A percentile compares a stretch with the other conserved stretches of the same genome.
Evolutionary conservation across 345 rosid species (phyloP).

Genomic region (Citrus mangshanensis): DNA sequence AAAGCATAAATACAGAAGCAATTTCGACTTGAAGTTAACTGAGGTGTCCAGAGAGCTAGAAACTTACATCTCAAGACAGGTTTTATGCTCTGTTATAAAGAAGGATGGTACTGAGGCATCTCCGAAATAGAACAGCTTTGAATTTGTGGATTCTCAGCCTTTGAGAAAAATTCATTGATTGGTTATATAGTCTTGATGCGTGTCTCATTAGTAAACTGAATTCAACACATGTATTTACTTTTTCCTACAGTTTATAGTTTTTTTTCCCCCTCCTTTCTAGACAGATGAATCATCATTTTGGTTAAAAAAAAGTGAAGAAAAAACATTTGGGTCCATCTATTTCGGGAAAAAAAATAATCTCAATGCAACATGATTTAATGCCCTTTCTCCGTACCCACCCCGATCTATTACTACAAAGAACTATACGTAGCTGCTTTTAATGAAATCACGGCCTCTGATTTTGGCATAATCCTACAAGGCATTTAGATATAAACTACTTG

Average conservation of each 20-base stretch:
- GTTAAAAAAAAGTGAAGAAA: background rate
- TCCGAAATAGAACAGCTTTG: constrained; percentile 40
- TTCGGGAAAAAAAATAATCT: background rate
- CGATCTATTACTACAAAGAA: background rate
- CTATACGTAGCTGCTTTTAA: background rate
- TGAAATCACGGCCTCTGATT: background rate
- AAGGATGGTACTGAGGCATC: constrained; percentile 70
- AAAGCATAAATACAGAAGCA: constrained; percentile 67
- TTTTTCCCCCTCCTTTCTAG: background rate
- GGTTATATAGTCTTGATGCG: constrained; percentile 14
- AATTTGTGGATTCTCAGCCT: constrained; percentile 48
- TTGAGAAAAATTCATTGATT: constrained; percentile 44
- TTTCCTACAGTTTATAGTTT: background rate
- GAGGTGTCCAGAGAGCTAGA: constrained; percentile 91
- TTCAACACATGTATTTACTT: constrained; percentile 10
- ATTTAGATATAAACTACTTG: background rate
- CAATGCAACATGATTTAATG: background rate
- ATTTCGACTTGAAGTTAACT: constrained; percentile 80
- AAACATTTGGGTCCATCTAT: background rate
- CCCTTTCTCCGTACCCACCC: background rate
- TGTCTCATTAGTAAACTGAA: background rate
- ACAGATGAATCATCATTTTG: background rate
- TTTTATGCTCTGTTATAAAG: constrained; percentile 68
- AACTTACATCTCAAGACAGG: constrained; percentile 84
- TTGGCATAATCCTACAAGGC: background rate